Percentiles rank a stretch among this genome's conserved stretches.
These are phyloP conservation scores for Pisolithus thermaeus DNA, from an alignment of 1,284 basidiomycete genomes.

Conservation along the genomic window DNA sequence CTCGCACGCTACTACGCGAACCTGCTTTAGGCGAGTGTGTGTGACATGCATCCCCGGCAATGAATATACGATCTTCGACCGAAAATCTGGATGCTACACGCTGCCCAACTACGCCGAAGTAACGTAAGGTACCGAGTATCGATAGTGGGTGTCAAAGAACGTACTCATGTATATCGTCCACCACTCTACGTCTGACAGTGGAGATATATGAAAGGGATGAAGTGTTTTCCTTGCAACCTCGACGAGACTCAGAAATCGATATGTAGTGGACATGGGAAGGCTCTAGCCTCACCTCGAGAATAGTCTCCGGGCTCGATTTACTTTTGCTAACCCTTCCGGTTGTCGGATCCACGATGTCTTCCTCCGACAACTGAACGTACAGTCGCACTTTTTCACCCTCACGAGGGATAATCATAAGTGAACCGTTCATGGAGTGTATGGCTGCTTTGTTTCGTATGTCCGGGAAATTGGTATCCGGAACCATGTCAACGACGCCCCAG, in stretches of 20 bases:
- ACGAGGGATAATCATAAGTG: constrained; percentile 31
- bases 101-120: constrained; percentile 33
- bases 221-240: constrained; percentile 25
- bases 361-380: constrained; percentile 43
- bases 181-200: constrained; percentile 24
- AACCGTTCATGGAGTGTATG: constrained; percentile 47
- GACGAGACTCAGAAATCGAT: constrained; percentile 1
- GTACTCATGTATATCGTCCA: constrained; percentile 39
- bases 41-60: constrained; percentile 44
- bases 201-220: constrained; percentile 28
- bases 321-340: constrained; percentile 37
- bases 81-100: constrained; percentile 41
- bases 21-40: constrained; percentile 50
- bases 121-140: not conserved
- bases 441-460: constrained; percentile 46
- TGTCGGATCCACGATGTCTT: constrained; percentile 24
- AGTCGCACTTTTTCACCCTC: constrained; percentile 36
- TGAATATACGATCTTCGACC: constrained; percentile 39
- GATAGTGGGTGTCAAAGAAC: not conserved
- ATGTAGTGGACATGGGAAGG: not conserved
- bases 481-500: constrained; percentile 53
- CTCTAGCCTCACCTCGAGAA: constrained; percentile 29
- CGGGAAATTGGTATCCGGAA: constrained; percentile 53
- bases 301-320: constrained; percentile 33
- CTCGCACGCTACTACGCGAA: constrained; percentile 5